phyloP scores from a whole-genome alignment of 495 filamentous ascomycete species.

The Lasiosphaeria hispida region DNA sequence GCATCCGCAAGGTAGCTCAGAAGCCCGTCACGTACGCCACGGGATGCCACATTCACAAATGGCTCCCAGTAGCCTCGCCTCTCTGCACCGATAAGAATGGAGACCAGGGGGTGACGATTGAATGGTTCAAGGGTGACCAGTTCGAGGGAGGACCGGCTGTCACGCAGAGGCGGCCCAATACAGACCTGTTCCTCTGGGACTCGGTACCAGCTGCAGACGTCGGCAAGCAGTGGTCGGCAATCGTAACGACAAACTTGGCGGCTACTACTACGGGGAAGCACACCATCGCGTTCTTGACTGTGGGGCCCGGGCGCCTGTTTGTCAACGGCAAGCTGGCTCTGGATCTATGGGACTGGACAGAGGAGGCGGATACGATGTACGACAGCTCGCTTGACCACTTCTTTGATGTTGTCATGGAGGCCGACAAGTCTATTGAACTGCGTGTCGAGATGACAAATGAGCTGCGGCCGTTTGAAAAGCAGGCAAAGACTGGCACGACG shows the following conservation, averaged over 20 bases:
- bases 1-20: conserved; percentile 46
- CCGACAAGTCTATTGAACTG: conserved; percentile 46
- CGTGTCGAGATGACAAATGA: conserved; percentile 61
- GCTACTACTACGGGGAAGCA: conserved; percentile 60
- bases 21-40: conserved; percentile 51
- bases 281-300: conserved; percentile 72
- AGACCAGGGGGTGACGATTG: conserved; percentile 57
- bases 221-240: conserved; percentile 58
- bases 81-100: conserved; percentile 56
- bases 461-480: conserved; percentile 52
- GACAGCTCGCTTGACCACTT: conserved; percentile 56
- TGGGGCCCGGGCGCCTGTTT: conserved; percentile 68
- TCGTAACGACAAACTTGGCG: conserved; percentile 54
- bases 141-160: conserved; percentile 56
- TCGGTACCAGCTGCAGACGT: conserved; percentile 59
- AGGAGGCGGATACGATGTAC: conserved; percentile 63
- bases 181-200: conserved; percentile 68
- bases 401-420: conserved; percentile 51
- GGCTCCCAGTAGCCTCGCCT: conserved; percentile 60
- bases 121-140: conserved; percentile 62
- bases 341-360: conserved; percentile 70
- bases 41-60: conserved; percentile 62
- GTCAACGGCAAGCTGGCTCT: conserved; percentile 69
- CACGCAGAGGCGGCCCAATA: conserved; percentile 54
- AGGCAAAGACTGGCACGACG: conserved; percentile 49